Evolutionary conservation across 164 flowering plant species (phyloP), one percentile per base, ranked within the genome.

Genomic region (Piper betle): DNA sequence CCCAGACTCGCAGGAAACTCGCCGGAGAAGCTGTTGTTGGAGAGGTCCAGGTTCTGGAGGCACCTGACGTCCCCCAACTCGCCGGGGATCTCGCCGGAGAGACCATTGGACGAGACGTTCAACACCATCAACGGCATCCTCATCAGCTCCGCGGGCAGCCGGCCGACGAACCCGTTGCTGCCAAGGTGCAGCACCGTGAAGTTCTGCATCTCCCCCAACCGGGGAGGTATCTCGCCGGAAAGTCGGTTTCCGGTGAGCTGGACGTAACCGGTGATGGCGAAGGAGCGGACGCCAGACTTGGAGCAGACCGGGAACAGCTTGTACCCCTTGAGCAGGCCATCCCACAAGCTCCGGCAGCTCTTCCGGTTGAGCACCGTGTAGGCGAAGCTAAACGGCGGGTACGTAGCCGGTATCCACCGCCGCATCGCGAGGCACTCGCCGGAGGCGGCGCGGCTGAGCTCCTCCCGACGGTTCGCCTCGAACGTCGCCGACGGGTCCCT

Each of bases 401-500:
- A 87, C 15, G 83, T 75, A 40, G 88, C 96, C 0, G 96, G 96
- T 55, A 91, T 78, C 98, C 98, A 91, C 63, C 98, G 75, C 74
- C 55, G 80, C 94, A 88, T 84, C 0, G 80, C 72, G 64, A 73
- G 69, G 55, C 98, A 91, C 75, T 88, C 96, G 0, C 95, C 91
- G 0, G 96, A 79, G 19, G 88, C 95, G 10, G 83, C 78, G 1
- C 68, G 46, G 39, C 77, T 61, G 20, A 55, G 12, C 3, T 60
- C 72, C 17, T 9, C 39, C 16, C 39, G 39, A 37, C 69, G 62
- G 58, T 91, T 88, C 3, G 37, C 37, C 57, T 71, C 60, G 37
- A 91, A 88, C 6, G 96, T 84, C 16, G 80, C 69, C 3, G 53
- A 68, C 0, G 82, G 70, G 60, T 87, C 72, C 0, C 38, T 61